Evolutionary conservation across 495 filamentous ascomycete species (phyloP), one percentile per base, ranked within the genome.

Genomic region (Clohesyomyces aquaticus): DNA sequence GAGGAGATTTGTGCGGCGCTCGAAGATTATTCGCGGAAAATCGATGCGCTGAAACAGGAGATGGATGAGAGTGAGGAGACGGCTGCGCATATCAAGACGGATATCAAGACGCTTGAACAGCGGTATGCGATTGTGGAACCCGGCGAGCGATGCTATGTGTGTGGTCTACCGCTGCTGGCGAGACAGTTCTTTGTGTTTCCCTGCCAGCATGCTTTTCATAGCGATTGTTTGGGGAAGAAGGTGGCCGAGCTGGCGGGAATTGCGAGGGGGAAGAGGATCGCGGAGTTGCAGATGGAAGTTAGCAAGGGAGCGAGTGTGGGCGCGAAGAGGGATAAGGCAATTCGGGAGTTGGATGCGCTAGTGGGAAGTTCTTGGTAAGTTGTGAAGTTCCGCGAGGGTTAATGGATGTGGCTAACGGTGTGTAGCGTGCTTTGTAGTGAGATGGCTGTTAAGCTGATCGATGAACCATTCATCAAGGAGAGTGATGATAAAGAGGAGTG

Each of bases 161-260:
- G 94, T 71, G 84, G 86, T 3, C 75, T 96, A 46, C 95, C 94
- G 23, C 77, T 98, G 38, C 80, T 98, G 18, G 89, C 87, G 64
- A 79, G 93, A 59, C 91, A 96, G 72, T 98, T 98, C 77, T 98
- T 96, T 63, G 94, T 98, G 11, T 98, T 98, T 72, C 93, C 94
- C 0, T 98, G 94, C 74, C 94, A 97, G 78, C 94, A 98, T 75
- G 91, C 91, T 19, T 98, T 97, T 68, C 94, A 98, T 73, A 90
- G 88, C 61, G 94, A 98, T 69, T 98, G 95, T 73, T 74, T 98
- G 19, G 93, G 88, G 0, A 85, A 82, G 67, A 88, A 89, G 67
- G 91, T 98, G 0, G 78, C 96, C 47, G 90, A 92, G 63, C 81
- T 85, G 64, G 85, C 85, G 0, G 83, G 85, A 2, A 80, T 88